These are phyloP conservation scores for Kazachstania martiniae DNA, from an alignment of 805 yeast genomes.

Conservation along the genomic window DNA sequence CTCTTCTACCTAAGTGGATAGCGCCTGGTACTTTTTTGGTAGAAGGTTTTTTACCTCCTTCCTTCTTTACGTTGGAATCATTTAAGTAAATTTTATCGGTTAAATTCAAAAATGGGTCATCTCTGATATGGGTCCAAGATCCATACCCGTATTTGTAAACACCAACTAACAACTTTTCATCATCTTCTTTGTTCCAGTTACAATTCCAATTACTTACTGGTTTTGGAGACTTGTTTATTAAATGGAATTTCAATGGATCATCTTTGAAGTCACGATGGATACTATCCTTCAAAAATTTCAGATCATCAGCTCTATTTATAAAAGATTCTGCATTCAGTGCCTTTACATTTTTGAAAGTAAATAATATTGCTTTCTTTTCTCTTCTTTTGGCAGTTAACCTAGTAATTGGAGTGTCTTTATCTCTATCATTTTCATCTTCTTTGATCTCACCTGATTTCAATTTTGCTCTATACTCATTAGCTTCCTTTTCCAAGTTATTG, in stretches of 20 bases:
- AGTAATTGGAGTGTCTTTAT: conserved; percentile 36
- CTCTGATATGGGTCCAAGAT: conserved; percentile 88
- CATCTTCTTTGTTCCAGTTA: conserved; percentile 75
- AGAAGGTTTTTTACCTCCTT: conserved; percentile 22
- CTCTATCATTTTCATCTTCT: conserved; percentile 21
- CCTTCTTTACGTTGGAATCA: conserved; percentile 24
- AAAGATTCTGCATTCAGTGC: conserved; percentile 85
- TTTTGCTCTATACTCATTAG: conserved; percentile 41
- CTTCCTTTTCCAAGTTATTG: conserved; percentile 50
- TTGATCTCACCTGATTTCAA: conserved; percentile 29
- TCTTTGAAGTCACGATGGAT: conserved; percentile 40
- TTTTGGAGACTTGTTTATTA: conserved; percentile 50
- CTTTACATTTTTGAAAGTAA: conserved; percentile 81
- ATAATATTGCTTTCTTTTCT: conserved; percentile 82
- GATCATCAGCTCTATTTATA: conserved; percentile 73
- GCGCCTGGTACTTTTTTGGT: conserved; percentile 77
- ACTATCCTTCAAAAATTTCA: conserved; percentile 50
- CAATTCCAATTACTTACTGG: conserved; percentile 87
- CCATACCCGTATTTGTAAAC: conserved; percentile 91
- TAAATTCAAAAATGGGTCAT: conserved; percentile 83
- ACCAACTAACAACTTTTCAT: conserved; percentile 78
- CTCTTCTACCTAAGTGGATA: conserved; percentile 84
- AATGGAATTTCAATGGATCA: conserved; percentile 48
- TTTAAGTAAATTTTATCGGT: conserved; percentile 73
- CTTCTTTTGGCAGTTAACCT: conserved; percentile 55